Base-by-base conservation (phyloP, 2,329 filamentous ascomycete genomes). In the Colletotrichum lentis region DNA sequence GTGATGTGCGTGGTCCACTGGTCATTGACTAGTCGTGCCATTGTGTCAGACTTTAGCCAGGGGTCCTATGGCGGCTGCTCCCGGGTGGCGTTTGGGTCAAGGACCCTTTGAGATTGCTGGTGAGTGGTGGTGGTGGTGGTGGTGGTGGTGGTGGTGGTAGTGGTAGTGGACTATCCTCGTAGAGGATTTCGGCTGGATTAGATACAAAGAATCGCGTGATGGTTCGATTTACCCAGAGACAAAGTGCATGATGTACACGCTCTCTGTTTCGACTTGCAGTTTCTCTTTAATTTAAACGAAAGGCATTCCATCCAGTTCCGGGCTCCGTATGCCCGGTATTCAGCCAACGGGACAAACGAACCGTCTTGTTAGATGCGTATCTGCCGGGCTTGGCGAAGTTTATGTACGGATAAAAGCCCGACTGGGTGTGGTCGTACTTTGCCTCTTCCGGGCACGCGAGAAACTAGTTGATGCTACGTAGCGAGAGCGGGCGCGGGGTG, bases 401-500 rank as follows among this genome's bases (percentile, higher is more conserved):
- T 44, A 44, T 54, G 56, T 20, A 56, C 62, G 66, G 66, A 39
- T 55, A 61, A 61, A 69, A 66, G 44, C 55, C 55, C 66, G 62
- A 61, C 12, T 41, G 44, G 37, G 56, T 46, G 49, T 44, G 37
- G 65, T 61, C 43, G 20, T 20, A 65, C 46, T 46, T 35, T 31
- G 56, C 31, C 27, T 44, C 47, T 14, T 18, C 49, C 31, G 27
- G 50, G 27, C 55, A 56, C 50, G 27, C 16, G 44, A 47, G 20
- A 18, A 65, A 60, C 46, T 16, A 24, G 4, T 24, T 61, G n/a
- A n/a, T n/a, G n/a, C n/a, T n/a, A n/a, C n/a, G n/a, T n/a, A 41
- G 50, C 62, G 62, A 61, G 55, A 27, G 66, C 62, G 55, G 65
- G 66, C n/a, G n/a, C n/a, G n/a, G n/a, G n/a, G n/a, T n/a, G n/a